Evolutionary conservation across 345 rosid genomes (phyloP), one percentile per base, ranked within the genome.

Genomic region (Syzygium grande): DNA sequence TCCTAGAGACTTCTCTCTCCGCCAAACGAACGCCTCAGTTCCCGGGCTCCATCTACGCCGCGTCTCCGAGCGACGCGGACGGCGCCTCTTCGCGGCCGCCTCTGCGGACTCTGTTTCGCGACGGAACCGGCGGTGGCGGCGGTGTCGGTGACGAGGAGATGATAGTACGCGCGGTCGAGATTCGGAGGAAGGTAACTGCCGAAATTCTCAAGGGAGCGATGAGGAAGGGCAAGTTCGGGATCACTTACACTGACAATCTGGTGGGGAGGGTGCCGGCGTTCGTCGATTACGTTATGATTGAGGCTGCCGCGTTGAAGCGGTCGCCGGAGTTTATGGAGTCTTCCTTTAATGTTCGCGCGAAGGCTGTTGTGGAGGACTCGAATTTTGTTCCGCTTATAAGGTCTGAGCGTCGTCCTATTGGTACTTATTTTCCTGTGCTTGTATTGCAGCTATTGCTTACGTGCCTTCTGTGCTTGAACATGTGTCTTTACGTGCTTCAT

Each of bases 181-280:
- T 94, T 61, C 91, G 99, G 84, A 90, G 99, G 89, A 95, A 93
- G 87, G 96, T 94, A 87, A 94, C 97, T 3, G 88, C 90, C 3
- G 98, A 95, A 95, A 93, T 96, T 84, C 90, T 95, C 52, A 95
- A 91, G 93, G 93, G 90, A 88, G 93, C 92, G 38, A 90, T 95
- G 92, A 92, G 88, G 90, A 94, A 92, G 90, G 99, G 98, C 6
- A 94, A 94, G 89, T 96, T 97, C 85, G 99, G 99, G 84, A 94
- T 96, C 29, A 96, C 99, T 2, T 96, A 96, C 88, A 91, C 95
- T 9, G 89, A 94, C n/a, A 96, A 95, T 92, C 91, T 97, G 89
- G 92, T 91, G 15, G 87, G 87, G 52, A 92, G 92, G 87, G 86
- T 96, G 88, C 89, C 92, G 52, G 95, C 90, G 52, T 97, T 94